phyloP scores from a whole-genome alignment of 495 filamentous ascomycete species.

The Aspergillus mulundensis region DNA sequence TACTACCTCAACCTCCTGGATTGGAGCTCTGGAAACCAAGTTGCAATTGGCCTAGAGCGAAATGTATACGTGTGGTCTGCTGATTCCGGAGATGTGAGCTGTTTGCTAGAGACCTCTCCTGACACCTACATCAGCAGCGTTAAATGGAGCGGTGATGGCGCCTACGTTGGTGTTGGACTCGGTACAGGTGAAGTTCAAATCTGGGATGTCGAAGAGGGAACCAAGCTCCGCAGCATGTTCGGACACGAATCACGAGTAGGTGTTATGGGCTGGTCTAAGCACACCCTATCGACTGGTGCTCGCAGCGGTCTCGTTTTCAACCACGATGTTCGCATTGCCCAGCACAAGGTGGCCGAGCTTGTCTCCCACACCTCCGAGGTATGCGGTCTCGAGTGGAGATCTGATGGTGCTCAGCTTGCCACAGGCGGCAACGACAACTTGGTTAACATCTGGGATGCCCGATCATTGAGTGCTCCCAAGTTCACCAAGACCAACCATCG shows the following conservation, averaged over 20 bases:
- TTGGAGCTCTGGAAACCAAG: slow-evolving; percentile 96
- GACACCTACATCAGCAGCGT: slow-evolving; percentile 98
- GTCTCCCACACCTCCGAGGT: slow-evolving; percentile 96
- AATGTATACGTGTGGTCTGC: slow-evolving; percentile 99
- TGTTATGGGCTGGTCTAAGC: slow-evolving; percentile 98
- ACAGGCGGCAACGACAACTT: slow-evolving; percentile 98
- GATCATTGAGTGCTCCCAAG: slow-evolving; percentile 86
- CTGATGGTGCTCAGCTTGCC: slow-evolving; percentile 92
- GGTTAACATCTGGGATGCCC: slow-evolving; percentile 98
- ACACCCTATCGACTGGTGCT: slow-evolving; percentile 90
- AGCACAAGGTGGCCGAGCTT: slow-evolving; percentile 97
- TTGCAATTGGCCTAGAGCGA: slow-evolving; percentile 94
- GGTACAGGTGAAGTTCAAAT: slow-evolving; percentile 97
- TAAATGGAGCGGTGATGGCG: slow-evolving; percentile 97
- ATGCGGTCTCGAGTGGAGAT: slow-evolving; percentile 94
- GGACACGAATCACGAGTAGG: slow-evolving; percentile 95
- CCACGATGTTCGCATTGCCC: slow-evolving; percentile 95
- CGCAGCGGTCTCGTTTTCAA: slow-evolving; percentile 96
- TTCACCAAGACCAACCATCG: slow-evolving; percentile 99
- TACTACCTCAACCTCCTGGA: slow-evolving; percentile 99
- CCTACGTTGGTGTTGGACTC: slow-evolving; percentile 92
- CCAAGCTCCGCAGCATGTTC: slow-evolving; percentile 95
- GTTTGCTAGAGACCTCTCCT: slow-evolving; percentile 74
- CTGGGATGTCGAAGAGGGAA: slow-evolving; percentile 95
- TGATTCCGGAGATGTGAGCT: slow-evolving; percentile 80